Conservation (phyloP, 2,329 filamentous ascomycete species). For the Emydomyces testavorans region DNA sequence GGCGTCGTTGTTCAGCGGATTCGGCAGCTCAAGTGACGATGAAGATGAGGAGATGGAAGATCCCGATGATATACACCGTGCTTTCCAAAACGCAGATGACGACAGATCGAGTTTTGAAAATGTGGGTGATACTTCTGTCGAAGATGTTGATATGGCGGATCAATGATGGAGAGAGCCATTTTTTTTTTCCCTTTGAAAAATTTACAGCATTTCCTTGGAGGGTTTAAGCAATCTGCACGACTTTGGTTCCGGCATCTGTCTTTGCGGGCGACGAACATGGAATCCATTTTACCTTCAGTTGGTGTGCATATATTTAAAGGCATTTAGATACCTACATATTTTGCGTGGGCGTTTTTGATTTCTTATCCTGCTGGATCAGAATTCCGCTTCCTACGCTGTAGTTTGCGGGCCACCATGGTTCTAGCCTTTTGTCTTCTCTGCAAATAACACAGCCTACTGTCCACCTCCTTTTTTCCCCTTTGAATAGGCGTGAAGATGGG, state of each 20-base stretch:
- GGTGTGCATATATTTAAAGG: constrained; percentile 1
- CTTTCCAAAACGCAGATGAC: constrained; percentile 26
- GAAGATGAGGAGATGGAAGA: constrained; percentile 85
- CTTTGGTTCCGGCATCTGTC: background rate
- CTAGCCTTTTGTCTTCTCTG: constrained; percentile 1
- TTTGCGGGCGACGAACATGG: background rate
- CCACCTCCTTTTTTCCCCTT: background rate
- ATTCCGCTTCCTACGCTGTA: constrained; percentile 2
- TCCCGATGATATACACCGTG: constrained; percentile 44
- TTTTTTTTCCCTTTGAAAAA: background rate
- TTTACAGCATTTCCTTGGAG: background rate
- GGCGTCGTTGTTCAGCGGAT: constrained; percentile 65
- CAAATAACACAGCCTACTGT: background rate
- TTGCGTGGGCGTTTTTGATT: constrained; percentile 4
- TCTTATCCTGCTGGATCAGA: constrained; percentile 6
- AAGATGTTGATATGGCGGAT: constrained; percentile 51
- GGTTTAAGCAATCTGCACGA: constrained; percentile 2
- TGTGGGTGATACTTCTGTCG: constrained; percentile 54
- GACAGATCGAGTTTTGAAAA: constrained; percentile 48
- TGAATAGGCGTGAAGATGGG: too few species aligned
- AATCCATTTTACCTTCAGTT: constrained; percentile 10
- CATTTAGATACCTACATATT: constrained; percentile 7
- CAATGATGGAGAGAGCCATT: constrained; percentile 32
- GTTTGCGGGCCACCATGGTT: constrained; percentile 3
- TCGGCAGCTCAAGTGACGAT: constrained; percentile 89